Evolutionary conservation across 2,329 filamentous ascomycete species (phyloP).

Genomic region (Trichoderma semiorbis): DNA sequence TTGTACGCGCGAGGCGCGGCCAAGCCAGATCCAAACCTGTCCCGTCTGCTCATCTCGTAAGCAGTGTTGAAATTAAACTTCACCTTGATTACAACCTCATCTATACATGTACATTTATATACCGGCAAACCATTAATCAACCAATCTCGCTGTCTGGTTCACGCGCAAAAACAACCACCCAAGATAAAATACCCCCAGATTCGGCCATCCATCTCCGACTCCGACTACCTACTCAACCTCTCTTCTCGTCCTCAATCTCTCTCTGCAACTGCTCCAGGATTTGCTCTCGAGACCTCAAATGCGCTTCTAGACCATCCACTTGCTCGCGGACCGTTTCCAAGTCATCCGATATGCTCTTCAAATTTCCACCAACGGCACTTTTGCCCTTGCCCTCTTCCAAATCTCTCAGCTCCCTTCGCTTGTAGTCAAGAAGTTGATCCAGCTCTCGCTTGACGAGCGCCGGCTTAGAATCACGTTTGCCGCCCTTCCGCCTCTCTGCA

Average conservation of each 20-base stretch:
- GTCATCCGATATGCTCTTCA: slow-evolving; percentile 80
- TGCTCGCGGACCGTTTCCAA: slow-evolving; percentile 89
- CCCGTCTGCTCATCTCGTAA: neutral
- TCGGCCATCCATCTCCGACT: slow-evolving; percentile 25
- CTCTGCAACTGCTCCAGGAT: slow-evolving; percentile 71
- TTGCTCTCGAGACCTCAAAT: slow-evolving; percentile 73
- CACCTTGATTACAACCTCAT: neutral
- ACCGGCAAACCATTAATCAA: slow-evolving; percentile 1
- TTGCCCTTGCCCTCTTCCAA: slow-evolving; percentile 69
- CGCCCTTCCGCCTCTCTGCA: slow-evolving; percentile 60
- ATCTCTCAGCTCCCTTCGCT: slow-evolving; percentile 73
- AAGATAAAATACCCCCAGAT: neutral
- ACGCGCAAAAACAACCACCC: neutral
- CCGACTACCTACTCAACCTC: slow-evolving; percentile 39
- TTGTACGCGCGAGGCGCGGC: neutral
- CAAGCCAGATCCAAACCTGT: neutral
- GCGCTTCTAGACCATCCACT: slow-evolving; percentile 82
- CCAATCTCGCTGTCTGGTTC: slow-evolving; percentile 5
- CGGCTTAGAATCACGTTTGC: slow-evolving; percentile 73
- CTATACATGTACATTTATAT: slow-evolving; percentile 13
- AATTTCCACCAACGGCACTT: slow-evolving; percentile 63
- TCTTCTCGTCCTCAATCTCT: slow-evolving; percentile 85
- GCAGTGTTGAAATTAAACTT: neutral
- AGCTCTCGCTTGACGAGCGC: slow-evolving; percentile 91
- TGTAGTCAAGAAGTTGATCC: slow-evolving; percentile 92